Conservation (phyloP, 2,329 filamentous ascomycete genomes). For the Lachnellula willkommii region DNA sequence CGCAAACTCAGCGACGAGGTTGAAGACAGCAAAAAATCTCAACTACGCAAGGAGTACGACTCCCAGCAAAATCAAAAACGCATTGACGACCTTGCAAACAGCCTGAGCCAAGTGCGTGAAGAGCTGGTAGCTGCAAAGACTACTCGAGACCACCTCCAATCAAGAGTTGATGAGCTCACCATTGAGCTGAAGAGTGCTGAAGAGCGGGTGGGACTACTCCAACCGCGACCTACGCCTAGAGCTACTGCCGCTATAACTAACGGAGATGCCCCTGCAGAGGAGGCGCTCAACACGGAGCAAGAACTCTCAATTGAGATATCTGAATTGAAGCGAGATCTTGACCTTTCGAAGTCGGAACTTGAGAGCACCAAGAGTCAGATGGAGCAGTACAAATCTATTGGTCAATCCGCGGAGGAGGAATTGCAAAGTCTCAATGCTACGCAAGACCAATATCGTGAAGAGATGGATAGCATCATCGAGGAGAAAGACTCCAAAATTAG, state of each 20-base stretch:
- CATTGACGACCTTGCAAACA: conserved; percentile 84
- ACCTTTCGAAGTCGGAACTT: conserved; percentile 72
- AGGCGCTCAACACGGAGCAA: conserved; percentile 63
- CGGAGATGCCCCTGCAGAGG: conserved; percentile 45
- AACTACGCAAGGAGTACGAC: conserved; percentile 84
- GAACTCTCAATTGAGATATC: conserved; percentile 79
- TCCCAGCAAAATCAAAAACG: conserved; percentile 81
- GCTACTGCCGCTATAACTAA: conserved; percentile 40
- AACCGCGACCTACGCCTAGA: conserved; percentile 68
- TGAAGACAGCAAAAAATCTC: conserved; percentile 77
- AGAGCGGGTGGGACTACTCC: conserved; percentile 75
- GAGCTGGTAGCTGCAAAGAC: conserved; percentile 84
- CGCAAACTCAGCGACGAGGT: conserved; percentile 77
- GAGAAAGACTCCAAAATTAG: conserved; percentile 75
- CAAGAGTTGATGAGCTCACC: conserved; percentile 79
- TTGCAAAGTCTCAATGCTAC: conserved; percentile 73
- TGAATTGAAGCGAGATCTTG: conserved; percentile 81
- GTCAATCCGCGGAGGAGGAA: conserved; percentile 81
- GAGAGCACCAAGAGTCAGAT: conserved; percentile 75
- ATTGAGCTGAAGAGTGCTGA: conserved; percentile 86
- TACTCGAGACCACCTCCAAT: conserved; percentile 80
- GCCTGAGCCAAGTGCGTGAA: conserved; percentile 74
- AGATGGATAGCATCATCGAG: conserved; percentile 69
- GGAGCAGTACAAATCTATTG: conserved; percentile 84
- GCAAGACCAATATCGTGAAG: conserved; percentile 80